A percentile compares a stretch with the other conserved stretches of the same genome.
phyloP scores from a whole-genome alignment of 148 eudicot genomes.

The Spergularia bocconei region DNA sequence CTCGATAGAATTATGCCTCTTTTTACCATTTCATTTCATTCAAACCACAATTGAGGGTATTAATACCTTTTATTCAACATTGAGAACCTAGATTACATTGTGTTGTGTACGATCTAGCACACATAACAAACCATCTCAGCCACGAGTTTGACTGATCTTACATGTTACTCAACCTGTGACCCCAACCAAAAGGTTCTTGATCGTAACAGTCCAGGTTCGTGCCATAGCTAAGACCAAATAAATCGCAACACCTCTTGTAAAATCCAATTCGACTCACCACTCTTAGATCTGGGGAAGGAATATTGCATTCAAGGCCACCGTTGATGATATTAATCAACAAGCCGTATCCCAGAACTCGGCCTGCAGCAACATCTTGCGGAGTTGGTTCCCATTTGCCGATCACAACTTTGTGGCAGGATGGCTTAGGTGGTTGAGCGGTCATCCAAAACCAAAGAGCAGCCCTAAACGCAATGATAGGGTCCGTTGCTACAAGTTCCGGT shows the following conservation, averaged over 20 bases:
- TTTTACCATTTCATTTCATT: no score
- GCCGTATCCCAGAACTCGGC: constrained; percentile 34
- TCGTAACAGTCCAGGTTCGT: constrained; percentile 33
- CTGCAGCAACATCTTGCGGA: constrained; percentile 9
- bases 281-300: constrained; percentile 9
- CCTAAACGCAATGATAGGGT: constrained; percentile 12
- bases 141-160: no score
- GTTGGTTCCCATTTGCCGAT: constrained; percentile 35
- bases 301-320: constrained; percentile 39
- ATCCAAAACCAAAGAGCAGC: constrained; percentile 40
- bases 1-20: no score
- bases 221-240: constrained; percentile 27
- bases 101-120: no score
- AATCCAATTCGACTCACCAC: constrained; percentile 34
- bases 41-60: no score
- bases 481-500: constrained; percentile 9
- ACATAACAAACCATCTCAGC: no score
- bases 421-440: constrained; percentile 41
- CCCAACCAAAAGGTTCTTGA: constrained; percentile 24
- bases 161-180: no score
- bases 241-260: constrained; percentile 33
- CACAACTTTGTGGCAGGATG: constrained; percentile 37
- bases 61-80: no score
- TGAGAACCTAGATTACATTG: no score
- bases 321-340: constrained; percentile 35